Conservation (phyloP, 331 rosid species). For the Pyrus hybrid region DNA sequence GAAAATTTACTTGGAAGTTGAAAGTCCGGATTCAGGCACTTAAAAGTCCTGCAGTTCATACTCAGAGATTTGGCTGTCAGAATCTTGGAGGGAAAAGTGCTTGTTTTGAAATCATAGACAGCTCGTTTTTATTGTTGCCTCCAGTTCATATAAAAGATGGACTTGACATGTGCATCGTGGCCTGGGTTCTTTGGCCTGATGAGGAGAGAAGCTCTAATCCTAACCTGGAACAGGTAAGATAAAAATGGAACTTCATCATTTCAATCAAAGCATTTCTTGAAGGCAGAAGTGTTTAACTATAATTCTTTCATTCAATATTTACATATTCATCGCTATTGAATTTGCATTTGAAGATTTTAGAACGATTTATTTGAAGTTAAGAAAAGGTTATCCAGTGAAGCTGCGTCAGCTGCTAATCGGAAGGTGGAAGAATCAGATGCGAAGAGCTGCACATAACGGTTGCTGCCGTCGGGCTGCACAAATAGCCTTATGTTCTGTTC, state of each 20-base stretch:
- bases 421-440: slow-evolving; percentile 96
- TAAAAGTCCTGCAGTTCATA: slow-evolving; percentile 60
- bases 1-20: slow-evolving; percentile 80
- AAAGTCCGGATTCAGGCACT: slow-evolving; percentile 85
- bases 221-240: slow-evolving; percentile 80
- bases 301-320: neutral
- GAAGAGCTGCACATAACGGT: slow-evolving; percentile 92
- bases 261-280: neutral
- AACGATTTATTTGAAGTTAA: slow-evolving; percentile 62
- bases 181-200: slow-evolving; percentile 98
- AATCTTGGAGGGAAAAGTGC: slow-evolving; percentile 36
- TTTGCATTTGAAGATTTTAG: slow-evolving; percentile 11
- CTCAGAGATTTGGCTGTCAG: slow-evolving; percentile 60
- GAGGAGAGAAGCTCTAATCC: slow-evolving; percentile 86
- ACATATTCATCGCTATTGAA: slow-evolving; percentile 7
- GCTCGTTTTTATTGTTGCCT: slow-evolving; percentile 51
- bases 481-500: slow-evolving; percentile 72
- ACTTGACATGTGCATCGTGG: slow-evolving; percentile 65
- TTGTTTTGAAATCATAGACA: slow-evolving; percentile 54
- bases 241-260: neutral
- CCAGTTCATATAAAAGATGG: slow-evolving; percentile 47
- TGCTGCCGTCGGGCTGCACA: slow-evolving; percentile 95
- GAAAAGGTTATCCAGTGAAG: slow-evolving; percentile 73
- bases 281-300: neutral
- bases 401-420: slow-evolving; percentile 71